These are phyloP conservation scores for Diaporthe eres DNA, from an alignment of 2,329 filamentous ascomycete genomes.

Conservation along the genomic window DNA sequence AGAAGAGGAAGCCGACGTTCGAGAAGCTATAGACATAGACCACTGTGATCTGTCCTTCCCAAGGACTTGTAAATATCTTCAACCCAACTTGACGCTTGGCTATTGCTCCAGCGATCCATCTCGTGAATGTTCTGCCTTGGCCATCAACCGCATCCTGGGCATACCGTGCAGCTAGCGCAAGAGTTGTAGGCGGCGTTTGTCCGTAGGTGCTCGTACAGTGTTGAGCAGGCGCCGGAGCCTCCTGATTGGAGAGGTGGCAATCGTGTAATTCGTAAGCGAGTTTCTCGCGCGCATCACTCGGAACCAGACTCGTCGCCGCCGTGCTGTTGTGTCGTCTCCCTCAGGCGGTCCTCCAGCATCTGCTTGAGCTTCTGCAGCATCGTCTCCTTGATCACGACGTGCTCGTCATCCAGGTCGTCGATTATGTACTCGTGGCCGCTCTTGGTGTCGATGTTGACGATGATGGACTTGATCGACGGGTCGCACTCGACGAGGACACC, in stretches of 20 bases:
- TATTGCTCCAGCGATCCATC: background rate
- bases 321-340: conserved; percentile 62
- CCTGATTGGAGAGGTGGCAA: background rate
- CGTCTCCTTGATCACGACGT: conserved; percentile 80
- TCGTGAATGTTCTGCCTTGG: background rate
- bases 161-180: background rate
- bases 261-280: background rate
- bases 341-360: conserved; percentile 72
- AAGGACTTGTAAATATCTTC: background rate
- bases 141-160: background rate
- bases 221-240: background rate
- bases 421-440: conserved; percentile 81
- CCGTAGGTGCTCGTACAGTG: background rate
- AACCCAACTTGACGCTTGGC: background rate
- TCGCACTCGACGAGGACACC: conserved; percentile 86
- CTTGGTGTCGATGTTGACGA: conserved; percentile 82
- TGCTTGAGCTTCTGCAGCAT: conserved; percentile 78
- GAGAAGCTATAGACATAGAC: conserved; percentile 76
- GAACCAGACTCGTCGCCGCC: conserved; percentile 67
- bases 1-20: conserved; percentile 86
- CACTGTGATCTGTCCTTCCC: background rate
- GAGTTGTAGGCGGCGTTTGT: background rate
- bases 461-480: conserved; percentile 89
- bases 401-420: conserved; percentile 84
- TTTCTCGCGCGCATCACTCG: conserved; percentile 51